A percentile compares a stretch with the other conserved stretches of the same genome.
Conservation (phyloP, 192 early-diverging fungal genomes). For the Paraglomus brasilianum region DNA sequence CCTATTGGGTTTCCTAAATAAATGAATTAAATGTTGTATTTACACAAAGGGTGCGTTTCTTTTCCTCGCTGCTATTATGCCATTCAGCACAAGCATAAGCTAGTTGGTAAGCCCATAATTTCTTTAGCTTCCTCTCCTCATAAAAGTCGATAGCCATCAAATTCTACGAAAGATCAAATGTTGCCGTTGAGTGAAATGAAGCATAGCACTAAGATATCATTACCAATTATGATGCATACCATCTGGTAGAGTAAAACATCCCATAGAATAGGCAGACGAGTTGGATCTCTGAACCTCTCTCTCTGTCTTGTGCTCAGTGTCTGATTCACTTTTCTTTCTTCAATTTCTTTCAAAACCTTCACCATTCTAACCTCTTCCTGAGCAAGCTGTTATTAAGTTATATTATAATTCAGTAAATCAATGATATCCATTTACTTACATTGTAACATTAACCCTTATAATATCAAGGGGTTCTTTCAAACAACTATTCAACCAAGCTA, state of each 20-base stretch:
- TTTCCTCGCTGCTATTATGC: conserved; percentile 44
- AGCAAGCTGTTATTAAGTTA: conserved; percentile 51
- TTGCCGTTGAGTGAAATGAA: not conserved
- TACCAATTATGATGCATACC: conserved; percentile 41
- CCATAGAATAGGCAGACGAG: conserved; percentile 64
- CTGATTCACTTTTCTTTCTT: conserved; percentile 65
- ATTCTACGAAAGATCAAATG: conserved; percentile 45
- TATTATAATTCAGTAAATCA: too few species aligned
- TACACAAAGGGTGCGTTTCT: too few species aligned
- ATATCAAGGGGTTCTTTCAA: not conserved
- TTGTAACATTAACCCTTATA: not conserved
- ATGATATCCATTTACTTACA: too few species aligned
- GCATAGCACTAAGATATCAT: not conserved
- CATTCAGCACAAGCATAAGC: conserved; percentile 70
- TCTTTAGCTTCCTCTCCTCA: conserved; percentile 83
- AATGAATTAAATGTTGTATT: too few species aligned
- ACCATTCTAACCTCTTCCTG: conserved; percentile 71
- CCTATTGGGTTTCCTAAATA: too few species aligned
- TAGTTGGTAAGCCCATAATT: conserved; percentile 64
- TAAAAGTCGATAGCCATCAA: conserved; percentile 82
- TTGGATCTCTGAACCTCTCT: conserved; percentile 58
- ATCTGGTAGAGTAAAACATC: conserved; percentile 79
- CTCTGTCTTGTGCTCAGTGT: conserved; percentile 77
- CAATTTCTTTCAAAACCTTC: conserved; percentile 64
- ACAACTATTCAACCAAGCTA: too few species aligned